These are phyloP conservation scores for Trichoderma virens DNA, from an alignment of 495 filamentous ascomycete genomes.

Conservation along the genomic window DNA sequence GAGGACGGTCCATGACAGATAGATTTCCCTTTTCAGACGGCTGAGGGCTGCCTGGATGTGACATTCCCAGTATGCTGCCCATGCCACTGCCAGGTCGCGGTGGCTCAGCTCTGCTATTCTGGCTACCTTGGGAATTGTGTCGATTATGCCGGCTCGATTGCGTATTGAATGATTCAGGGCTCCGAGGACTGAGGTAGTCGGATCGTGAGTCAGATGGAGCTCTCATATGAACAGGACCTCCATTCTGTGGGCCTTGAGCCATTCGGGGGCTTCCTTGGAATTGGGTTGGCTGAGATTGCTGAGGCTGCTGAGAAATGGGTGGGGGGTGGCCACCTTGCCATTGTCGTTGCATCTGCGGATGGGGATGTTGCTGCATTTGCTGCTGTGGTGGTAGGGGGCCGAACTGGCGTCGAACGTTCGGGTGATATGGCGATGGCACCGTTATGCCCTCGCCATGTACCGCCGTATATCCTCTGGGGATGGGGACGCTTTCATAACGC, in stretches of 20 bases:
- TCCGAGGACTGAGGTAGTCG: neutral
- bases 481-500: constrained; percentile 38
- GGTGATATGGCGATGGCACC: constrained; percentile 14
- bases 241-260: neutral
- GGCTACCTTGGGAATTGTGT: neutral
- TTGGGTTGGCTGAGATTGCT: neutral
- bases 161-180: neutral
- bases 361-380: neutral
- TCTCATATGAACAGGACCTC: neutral
- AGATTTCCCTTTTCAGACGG: neutral
- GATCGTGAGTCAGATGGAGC: neutral
- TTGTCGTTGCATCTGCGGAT: neutral
- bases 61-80: neutral
- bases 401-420: neutral
- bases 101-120: neutral
- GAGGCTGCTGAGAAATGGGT: neutral
- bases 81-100: neutral
- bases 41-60: neutral
- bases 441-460: constrained; percentile 37
- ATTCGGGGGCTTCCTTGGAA: no score
- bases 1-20: neutral
- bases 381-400: neutral
- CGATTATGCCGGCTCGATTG: neutral
- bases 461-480: constrained; percentile 36
- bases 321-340: neutral